Percentiles rank a stretch among this genome's conserved stretches.
Evolutionary conservation across 192 early-diverging fungal genomes (phyloP).

Genomic region (Diversispora epigaea): DNA sequence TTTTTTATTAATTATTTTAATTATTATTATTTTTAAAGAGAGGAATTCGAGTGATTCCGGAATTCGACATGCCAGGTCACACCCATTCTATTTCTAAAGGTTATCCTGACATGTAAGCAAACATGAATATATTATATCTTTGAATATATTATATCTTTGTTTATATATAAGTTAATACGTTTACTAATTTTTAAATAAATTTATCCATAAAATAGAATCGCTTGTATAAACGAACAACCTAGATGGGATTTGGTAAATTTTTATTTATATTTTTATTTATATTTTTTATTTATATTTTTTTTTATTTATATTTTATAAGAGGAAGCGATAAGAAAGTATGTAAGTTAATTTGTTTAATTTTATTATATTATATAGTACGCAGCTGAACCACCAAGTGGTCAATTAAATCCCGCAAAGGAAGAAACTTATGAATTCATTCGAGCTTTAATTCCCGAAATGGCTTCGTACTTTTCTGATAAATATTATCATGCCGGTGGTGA

Average conservation of each 20-base stretch:
- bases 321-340: conserved; percentile 37
- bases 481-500: conserved; percentile 77
- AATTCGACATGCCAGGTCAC: conserved; percentile 92
- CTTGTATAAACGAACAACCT: too few relatives aligned
- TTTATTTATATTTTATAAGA: too few relatives aligned
- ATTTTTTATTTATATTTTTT: too few relatives aligned
- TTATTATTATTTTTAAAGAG: conserved; percentile 40
- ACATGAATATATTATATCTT: too few relatives aligned
- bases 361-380: conserved; percentile 39
- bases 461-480: conserved; percentile 66
- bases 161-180: too few relatives aligned
- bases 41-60: conserved; percentile 88
- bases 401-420: conserved; percentile 69
- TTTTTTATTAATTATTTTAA: neutral
- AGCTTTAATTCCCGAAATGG: conserved; percentile 65
- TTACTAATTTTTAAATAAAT: too few relatives aligned
- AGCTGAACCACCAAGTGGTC: conserved; percentile 77
- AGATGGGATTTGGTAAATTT: too few relatives aligned
- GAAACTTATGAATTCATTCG: conserved; percentile 65
- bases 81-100: conserved; percentile 44
- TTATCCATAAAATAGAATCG: too few relatives aligned
- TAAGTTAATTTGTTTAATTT: conserved; percentile 29
- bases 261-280: too few relatives aligned
- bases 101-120: conserved; percentile 32
- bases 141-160: too few relatives aligned